A percentile compares a stretch with the other conserved stretches of the same genome.
These are phyloP conservation scores for Gossypioides kirkii DNA, from an alignment of 345 rosid genomes.

Conservation along the genomic window DNA sequence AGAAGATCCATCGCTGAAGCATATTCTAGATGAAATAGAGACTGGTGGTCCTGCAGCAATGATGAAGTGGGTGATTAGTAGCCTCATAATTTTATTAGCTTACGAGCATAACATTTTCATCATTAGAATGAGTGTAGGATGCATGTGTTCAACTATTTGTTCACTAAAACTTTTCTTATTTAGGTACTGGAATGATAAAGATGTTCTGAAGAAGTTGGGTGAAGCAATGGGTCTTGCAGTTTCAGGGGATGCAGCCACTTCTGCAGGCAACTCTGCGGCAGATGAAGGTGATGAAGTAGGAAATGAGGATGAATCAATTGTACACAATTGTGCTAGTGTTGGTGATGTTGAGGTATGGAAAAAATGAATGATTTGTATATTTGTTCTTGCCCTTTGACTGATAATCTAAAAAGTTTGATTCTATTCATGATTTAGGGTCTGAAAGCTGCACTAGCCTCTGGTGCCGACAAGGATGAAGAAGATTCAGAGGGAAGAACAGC, in stretches of 20 bases:
- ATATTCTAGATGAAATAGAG: constrained; percentile 88
- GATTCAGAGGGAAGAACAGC: constrained; percentile 99
- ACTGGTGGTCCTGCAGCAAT: constrained; percentile 88
- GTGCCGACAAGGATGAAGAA: constrained; percentile 91
- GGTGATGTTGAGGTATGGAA: constrained; percentile 86
- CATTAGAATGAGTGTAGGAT: background rate
- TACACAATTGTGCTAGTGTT: constrained; percentile 83
- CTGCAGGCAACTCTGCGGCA: constrained; percentile 44
- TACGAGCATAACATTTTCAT: background rate
- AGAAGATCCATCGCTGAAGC: constrained; percentile 86
- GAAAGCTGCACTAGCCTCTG: constrained; percentile 71
- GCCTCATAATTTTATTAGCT: background rate
- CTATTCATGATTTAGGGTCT: constrained; percentile 51
- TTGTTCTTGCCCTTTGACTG: background rate
- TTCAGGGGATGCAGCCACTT: constrained; percentile 56
- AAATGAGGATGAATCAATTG: constrained; percentile 85
- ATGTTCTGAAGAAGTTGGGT: constrained; percentile 82
- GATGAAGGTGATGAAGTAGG: constrained; percentile 70
- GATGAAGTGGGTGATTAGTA: constrained; percentile 65
- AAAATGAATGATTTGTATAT: background rate
- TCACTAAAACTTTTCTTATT: constrained; percentile 10
- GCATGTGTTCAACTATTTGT: background rate
- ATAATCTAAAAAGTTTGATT: background rate
- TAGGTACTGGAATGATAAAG: constrained; percentile 97
- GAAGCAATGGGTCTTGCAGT: constrained; percentile 96